Percentiles rank a stretch among this genome's conserved stretches.
These are phyloP conservation scores for Teunomyces funiuensis DNA, from an alignment of 805 yeast genomes.

Conservation along the genomic window DNA sequence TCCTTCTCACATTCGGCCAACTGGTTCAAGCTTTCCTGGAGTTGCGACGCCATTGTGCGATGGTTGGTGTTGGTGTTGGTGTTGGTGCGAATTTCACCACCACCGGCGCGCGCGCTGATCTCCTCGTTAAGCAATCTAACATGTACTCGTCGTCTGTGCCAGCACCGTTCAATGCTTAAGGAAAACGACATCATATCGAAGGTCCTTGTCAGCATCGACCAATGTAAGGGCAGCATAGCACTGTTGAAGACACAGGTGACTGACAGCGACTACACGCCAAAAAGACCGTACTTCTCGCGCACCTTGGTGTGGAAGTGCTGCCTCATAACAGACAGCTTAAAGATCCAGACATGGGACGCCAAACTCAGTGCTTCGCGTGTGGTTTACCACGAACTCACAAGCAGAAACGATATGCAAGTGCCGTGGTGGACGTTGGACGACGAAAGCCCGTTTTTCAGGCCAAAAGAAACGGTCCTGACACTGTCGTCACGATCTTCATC, in stretches of 20 bases:
- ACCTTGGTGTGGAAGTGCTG: slow-evolving; percentile 39
- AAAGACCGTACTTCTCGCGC: slow-evolving; percentile 24
- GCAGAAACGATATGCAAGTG: slow-evolving; percentile 27
- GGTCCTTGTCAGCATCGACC: slow-evolving; percentile 36
- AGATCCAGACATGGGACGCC: slow-evolving; percentile 33
- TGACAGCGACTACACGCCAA: slow-evolving; percentile 29
- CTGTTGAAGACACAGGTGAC: slow-evolving; percentile 26
- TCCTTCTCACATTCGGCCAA: slow-evolving; percentile 60
- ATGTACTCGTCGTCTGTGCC: too few species aligned
- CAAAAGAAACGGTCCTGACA: neutral
- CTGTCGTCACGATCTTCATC: too few species aligned
- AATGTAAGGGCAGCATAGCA: slow-evolving; percentile 31
- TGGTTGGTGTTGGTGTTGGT: neutral
- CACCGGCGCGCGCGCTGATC: neutral
- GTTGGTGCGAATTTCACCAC: neutral
- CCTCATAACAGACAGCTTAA: slow-evolving; percentile 35
- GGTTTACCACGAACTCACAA: slow-evolving; percentile 34
- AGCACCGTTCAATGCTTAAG: slow-evolving; percentile 8
- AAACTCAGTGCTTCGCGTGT: slow-evolving; percentile 30
- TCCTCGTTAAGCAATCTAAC: too few species aligned
- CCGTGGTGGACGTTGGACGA: slow-evolving; percentile 39
- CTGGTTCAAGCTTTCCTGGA: slow-evolving; percentile 35
- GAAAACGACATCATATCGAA: slow-evolving; percentile 38
- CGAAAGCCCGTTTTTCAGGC: slow-evolving; percentile 28
- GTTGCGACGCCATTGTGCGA: slow-evolving; percentile 5